Evolutionary conservation across 78 protist species (phyloP).

Genomic region (Tieghemostelium lacteum): DNA sequence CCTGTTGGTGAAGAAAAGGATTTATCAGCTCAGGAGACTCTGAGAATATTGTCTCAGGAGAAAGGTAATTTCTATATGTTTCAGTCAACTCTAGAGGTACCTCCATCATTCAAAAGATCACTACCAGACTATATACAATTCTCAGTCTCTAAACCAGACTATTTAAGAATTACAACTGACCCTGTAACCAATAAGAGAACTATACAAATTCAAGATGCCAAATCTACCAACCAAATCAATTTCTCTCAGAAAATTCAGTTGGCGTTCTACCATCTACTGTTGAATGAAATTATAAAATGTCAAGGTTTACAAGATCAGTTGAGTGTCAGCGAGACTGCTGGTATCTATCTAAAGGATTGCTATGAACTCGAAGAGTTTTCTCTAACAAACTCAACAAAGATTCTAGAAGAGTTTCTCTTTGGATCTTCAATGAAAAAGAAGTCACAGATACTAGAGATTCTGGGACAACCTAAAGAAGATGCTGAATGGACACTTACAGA

Average conservation of each 20-base stretch:
- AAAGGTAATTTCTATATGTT: conserved; percentile 20
- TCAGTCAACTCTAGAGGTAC: conserved; percentile 43
- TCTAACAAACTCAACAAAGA: not conserved
- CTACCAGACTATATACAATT: conserved; percentile 33
- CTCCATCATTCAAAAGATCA: not conserved
- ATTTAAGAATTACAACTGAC: not conserved
- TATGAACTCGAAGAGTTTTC: not conserved
- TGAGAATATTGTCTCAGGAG: conserved; percentile 16
- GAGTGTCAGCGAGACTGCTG: conserved; percentile 1
- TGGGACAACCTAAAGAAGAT: conserved; percentile 24
- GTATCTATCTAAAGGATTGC: conserved; percentile 46
- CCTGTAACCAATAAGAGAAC: not conserved
- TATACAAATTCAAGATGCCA: conserved; percentile 62
- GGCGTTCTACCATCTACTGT: conserved; percentile 47
- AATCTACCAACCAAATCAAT: conserved; percentile 27
- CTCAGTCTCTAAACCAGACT: conserved; percentile 62
- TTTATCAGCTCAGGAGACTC: not conserved
- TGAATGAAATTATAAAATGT: conserved; percentile 17
- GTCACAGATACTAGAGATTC: conserved; percentile 20
- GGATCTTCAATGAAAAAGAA: not conserved
- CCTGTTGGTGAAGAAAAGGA: not conserved
- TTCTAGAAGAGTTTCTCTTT: conserved; percentile 18
- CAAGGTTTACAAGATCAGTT: not conserved
- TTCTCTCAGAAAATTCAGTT: conserved; percentile 66
- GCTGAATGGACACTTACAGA: conserved; percentile 28